Percentiles rank a stretch among this genome's conserved stretches.
Evolutionary conservation across 805 yeast species (phyloP).

Genomic region (Metschnikowia peoriensis): DNA sequence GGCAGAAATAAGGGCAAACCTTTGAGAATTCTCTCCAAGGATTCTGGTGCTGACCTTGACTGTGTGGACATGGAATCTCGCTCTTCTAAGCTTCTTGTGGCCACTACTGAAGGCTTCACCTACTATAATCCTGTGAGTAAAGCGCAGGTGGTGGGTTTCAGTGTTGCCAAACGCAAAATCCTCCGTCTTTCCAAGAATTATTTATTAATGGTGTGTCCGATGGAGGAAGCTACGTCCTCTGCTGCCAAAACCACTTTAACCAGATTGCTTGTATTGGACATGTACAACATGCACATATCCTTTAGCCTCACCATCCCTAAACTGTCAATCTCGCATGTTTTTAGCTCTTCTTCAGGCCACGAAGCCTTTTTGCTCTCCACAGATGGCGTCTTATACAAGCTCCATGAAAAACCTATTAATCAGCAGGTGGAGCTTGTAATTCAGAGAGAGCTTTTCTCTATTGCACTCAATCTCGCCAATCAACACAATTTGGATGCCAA

Average conservation of each 20-base stretch:
- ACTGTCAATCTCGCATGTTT: slow-evolving; percentile 53
- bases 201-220: slow-evolving; percentile 56
- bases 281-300: slow-evolving; percentile 65
- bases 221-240: slow-evolving; percentile 24
- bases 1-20: slow-evolving; percentile 77
- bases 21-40: slow-evolving; percentile 42
- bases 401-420: slow-evolving; percentile 64
- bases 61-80: slow-evolving; percentile 44
- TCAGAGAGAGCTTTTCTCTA: slow-evolving; percentile 65
- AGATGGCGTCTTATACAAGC: slow-evolving; percentile 70
- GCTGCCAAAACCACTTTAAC: slow-evolving; percentile 38
- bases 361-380: slow-evolving; percentile 61
- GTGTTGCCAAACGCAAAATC: slow-evolving; percentile 52
- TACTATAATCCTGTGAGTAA: slow-evolving; percentile 59
- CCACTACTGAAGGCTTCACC: slow-evolving; percentile 58
- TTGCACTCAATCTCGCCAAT: slow-evolving; percentile 69
- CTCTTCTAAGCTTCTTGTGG: slow-evolving; percentile 58
- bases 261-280: slow-evolving; percentile 65
- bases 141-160: slow-evolving; percentile 53
- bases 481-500: slow-evolving; percentile 31
- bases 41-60: slow-evolving; percentile 48
- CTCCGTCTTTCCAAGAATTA: slow-evolving; percentile 50
- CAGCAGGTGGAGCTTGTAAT: slow-evolving; percentile 67
- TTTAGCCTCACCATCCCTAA: slow-evolving; percentile 68
- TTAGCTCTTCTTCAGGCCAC: slow-evolving; percentile 46